Evolutionary conservation across 768 basidiomycete genomes (phyloP).

Genomic region (Russula lepida): DNA sequence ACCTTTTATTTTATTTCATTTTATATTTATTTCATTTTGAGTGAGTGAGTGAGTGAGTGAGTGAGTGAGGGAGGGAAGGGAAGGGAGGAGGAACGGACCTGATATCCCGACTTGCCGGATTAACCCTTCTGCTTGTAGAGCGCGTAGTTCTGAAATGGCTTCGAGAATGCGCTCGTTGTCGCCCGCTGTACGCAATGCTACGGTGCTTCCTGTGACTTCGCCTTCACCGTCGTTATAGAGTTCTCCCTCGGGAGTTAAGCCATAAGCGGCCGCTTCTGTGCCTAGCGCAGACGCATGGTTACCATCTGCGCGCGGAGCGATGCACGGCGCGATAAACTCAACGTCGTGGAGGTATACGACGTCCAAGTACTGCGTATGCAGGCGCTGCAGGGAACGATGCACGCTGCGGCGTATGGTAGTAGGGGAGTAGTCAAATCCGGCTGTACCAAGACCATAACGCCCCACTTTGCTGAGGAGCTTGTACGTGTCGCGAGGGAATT

Average conservation of each 20-base stretch:
- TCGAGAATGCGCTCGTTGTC: constrained; percentile 63
- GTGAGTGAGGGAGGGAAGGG: not conserved
- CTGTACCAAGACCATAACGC: constrained; percentile 45
- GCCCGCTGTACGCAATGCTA: not conserved
- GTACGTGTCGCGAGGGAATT: constrained; percentile 75
- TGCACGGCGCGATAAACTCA: constrained; percentile 58
- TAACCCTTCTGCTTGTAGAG: constrained; percentile 63
- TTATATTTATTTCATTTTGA: not conserved
- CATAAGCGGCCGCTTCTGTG: constrained; percentile 51
- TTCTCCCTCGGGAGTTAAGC: constrained; percentile 50
- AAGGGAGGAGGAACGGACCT: constrained; percentile 36
- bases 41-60: not conserved
- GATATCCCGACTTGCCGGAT: constrained; percentile 72
- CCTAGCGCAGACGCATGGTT: constrained; percentile 48
- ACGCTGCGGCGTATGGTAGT: constrained; percentile 57
- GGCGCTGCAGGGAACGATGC: constrained; percentile 51
- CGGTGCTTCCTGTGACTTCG: not conserved
- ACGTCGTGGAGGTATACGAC: constrained; percentile 78
- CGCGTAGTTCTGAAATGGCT: constrained; percentile 56
- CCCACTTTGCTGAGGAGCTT: constrained; percentile 83
- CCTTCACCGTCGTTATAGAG: constrained; percentile 37
- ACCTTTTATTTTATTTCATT: constrained; percentile 36
- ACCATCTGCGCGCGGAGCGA: constrained; percentile 44
- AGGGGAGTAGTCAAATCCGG: constrained; percentile 69
- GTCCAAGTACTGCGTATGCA: constrained; percentile 75